phyloP scores from a whole-genome alignment of 768 basidiomycete genomes.

The Boletus huronensis region DNA sequence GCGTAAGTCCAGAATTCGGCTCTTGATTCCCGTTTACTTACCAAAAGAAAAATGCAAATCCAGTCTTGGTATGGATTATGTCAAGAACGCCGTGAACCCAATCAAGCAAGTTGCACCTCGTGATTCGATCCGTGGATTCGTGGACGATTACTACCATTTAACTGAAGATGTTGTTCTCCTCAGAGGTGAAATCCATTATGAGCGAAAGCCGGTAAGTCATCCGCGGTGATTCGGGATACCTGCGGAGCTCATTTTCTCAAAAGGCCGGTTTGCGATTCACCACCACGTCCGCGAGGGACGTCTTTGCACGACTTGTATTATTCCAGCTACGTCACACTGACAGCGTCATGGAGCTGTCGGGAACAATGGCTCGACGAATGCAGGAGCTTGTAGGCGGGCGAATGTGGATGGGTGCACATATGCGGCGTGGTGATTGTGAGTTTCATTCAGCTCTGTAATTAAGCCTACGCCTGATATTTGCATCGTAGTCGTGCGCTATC shows the following conservation, averaged over 20 bases:
- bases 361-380: slow-evolving; percentile 33
- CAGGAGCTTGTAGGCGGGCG: slow-evolving; percentile 27
- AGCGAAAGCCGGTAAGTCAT: slow-evolving; percentile 38
- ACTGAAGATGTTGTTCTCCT: slow-evolving; percentile 39
- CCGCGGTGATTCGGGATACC: background rate
- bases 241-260: slow-evolving; percentile 7
- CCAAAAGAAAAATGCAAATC: background rate
- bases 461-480: background rate
- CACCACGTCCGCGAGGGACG: slow-evolving; percentile 29
- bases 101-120: slow-evolving; percentile 36
- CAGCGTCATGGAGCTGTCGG: slow-evolving; percentile 29
- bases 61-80: slow-evolving; percentile 42
- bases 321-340: slow-evolving; percentile 29
- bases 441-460: background rate
- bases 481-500: slow-evolving; percentile 27
- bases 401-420: slow-evolving; percentile 42
- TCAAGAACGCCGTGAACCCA: slow-evolving; percentile 40
- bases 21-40: slow-evolving; percentile 5
- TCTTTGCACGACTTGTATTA: slow-evolving; percentile 33
- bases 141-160: slow-evolving; percentile 36
- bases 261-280: slow-evolving; percentile 36
- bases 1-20: slow-evolving; percentile 28
- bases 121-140: slow-evolving; percentile 36
- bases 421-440: slow-evolving; percentile 44
- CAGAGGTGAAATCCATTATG: slow-evolving; percentile 38